These are phyloP conservation scores for Fusarium graminum DNA, from an alignment of 2,329 filamentous ascomycete genomes.

Conservation along the genomic window DNA sequence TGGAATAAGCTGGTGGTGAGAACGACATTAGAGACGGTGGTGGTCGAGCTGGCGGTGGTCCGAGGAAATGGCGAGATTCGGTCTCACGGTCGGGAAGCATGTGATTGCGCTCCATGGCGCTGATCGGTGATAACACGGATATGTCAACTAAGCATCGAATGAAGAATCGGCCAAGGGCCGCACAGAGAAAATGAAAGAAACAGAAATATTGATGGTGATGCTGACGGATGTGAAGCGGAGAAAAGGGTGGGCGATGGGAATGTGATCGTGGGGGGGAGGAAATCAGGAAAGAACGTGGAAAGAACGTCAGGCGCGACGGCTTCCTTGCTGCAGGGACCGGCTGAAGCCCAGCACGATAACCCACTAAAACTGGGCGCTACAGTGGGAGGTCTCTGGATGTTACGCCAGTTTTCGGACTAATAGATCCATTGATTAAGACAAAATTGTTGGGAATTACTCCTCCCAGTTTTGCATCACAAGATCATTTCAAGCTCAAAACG, in stretches of 20 bases:
- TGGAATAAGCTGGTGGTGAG: conserved; percentile 47
- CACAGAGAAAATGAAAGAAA: conserved; percentile 18
- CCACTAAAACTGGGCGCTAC: conserved; percentile 45
- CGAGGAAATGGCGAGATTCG: conserved; percentile 46
- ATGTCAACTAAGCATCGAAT: conserved; percentile 48
- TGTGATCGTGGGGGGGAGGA: conserved; percentile 46
- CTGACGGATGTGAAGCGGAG: conserved; percentile 24
- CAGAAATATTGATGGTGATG: background rate
- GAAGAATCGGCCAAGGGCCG: conserved; percentile 33
- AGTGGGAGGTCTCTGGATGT: conserved; percentile 14
- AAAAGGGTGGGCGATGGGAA: conserved; percentile 39
- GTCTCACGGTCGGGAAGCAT: conserved; percentile 55
- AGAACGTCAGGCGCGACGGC: conserved; percentile 39
- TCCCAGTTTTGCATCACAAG: conserved; percentile 28
- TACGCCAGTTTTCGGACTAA: too few species aligned
- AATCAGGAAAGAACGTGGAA: conserved; percentile 13
- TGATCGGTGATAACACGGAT: conserved; percentile 49
- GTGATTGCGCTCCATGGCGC: conserved; percentile 61
- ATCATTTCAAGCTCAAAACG: conserved; percentile 20
- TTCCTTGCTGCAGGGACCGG: conserved; percentile 48
- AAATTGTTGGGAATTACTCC: conserved; percentile 19
- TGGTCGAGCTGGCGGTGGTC: conserved; percentile 48
- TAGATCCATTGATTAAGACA: background rate
- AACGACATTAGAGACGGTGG: conserved; percentile 43
- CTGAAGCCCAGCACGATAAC: conserved; percentile 29